Conservation (phyloP, 2,329 filamentous ascomycete genomes). For the Arthroderma sp. region DNA sequence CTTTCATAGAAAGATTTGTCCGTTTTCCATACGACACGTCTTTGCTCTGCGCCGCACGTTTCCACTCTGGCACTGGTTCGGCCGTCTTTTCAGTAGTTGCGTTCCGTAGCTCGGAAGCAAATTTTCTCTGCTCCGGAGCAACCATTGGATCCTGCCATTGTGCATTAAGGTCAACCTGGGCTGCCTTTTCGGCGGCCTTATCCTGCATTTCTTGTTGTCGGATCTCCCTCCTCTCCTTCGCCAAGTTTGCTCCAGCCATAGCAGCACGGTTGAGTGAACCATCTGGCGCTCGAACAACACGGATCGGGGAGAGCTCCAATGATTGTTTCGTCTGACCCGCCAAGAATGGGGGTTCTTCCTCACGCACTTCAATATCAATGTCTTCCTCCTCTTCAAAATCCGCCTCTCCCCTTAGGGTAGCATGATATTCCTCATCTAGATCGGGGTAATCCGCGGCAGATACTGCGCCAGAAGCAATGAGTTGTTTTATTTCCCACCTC, state of each 20-base stretch:
- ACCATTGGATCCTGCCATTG: constrained; percentile 99
- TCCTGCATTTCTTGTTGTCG: constrained; percentile 80
- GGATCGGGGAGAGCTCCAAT: constrained; percentile 83
- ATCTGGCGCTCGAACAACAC: constrained; percentile 93
- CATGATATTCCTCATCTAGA: constrained; percentile 84
- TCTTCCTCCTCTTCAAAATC: constrained; percentile 91
- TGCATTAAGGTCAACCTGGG: constrained; percentile 69
- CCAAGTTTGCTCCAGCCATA: constrained; percentile 78
- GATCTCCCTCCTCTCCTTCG: constrained; percentile 80
- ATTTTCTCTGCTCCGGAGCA: constrained; percentile 68
- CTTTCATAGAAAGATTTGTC: constrained; percentile 83
- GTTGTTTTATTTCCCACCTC: constrained; percentile 90
- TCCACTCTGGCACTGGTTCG: constrained; percentile 82
- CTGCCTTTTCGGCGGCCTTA: constrained; percentile 57
- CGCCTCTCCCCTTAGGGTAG: constrained; percentile 71
- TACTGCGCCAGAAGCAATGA: constrained; percentile 88
- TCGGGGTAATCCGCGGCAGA: constrained; percentile 92
- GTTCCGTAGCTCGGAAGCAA: constrained; percentile 73
- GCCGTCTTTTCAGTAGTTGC: constrained; percentile 47
- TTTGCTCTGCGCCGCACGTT: constrained; percentile 65
- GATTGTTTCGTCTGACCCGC: constrained; percentile 95
- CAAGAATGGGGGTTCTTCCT: constrained; percentile 93
- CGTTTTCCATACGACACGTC: constrained; percentile 73
- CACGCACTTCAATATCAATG: constrained; percentile 89
- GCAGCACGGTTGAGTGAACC: constrained; percentile 96